A percentile compares a stretch with the other conserved stretches of the same genome.
Evolutionary conservation across 1,284 basidiomycete species (phyloP).

Genomic region (Cystobasidiaceae sp.): DNA sequence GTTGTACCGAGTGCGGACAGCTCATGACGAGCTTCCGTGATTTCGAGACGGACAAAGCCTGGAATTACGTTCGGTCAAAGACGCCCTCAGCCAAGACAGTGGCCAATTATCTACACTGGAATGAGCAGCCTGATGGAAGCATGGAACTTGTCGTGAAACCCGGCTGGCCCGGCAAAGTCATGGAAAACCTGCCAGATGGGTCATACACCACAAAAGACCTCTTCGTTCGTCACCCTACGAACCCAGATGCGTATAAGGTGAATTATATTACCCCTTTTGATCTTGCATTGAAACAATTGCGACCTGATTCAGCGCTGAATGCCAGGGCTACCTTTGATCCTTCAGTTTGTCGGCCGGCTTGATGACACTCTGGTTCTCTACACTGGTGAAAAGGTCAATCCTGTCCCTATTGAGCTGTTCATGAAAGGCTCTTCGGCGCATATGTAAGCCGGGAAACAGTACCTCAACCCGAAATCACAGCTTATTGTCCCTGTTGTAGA

Average conservation of each 20-base stretch:
- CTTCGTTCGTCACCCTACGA: slow-evolving; percentile 52
- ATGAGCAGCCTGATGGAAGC: neutral
- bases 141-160: slow-evolving; percentile 55
- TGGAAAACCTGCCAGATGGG: slow-evolving; percentile 56
- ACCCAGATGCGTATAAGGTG: slow-evolving; percentile 45
- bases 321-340: neutral
- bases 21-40: neutral
- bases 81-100: neutral
- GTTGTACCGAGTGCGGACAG: neutral
- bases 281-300: no score
- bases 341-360: slow-evolving; percentile 57
- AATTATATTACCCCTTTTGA: no score
- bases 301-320: no score
- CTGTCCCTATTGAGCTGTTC: slow-evolving; percentile 51
- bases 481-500: slow-evolving; percentile 43
- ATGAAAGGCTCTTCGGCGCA: slow-evolving; percentile 49
- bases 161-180: slow-evolving; percentile 53
- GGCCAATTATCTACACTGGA: neutral
- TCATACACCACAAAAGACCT: slow-evolving; percentile 57
- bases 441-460: slow-evolving; percentile 40
- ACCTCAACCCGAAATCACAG: no score
- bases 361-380: slow-evolving; percentile 56
- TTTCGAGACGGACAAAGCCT: neutral
- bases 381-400: slow-evolving; percentile 58
- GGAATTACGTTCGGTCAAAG: neutral